phyloP scores from a whole-genome alignment of 164 flowering plant genomes.

The Chimonanthus praecox region DNA sequence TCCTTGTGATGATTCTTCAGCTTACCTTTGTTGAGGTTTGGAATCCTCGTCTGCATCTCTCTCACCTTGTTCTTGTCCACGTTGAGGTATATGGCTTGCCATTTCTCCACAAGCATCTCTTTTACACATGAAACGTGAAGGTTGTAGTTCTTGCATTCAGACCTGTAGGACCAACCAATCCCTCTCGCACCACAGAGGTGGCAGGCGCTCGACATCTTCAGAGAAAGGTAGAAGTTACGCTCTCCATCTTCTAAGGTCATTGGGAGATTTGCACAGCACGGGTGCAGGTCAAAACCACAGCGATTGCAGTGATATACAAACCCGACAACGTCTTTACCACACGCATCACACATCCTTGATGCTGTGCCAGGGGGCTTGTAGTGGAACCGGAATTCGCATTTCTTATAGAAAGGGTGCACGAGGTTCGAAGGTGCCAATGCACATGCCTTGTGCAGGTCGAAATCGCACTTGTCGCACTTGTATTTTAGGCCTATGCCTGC shows the following conservation, averaged over 20 bases:
- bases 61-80: constrained; percentile 36
- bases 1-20: constrained; percentile 20
- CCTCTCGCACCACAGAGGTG: constrained; percentile 48
- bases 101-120: constrained; percentile 53
- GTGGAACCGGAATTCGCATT: constrained; percentile 47
- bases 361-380: constrained; percentile 35
- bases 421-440: constrained; percentile 32
- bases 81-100: constrained; percentile 49
- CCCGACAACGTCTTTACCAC: constrained; percentile 38
- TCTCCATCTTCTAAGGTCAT: constrained; percentile 44
- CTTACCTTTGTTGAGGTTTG: constrained; percentile 33
- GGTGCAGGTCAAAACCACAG: constrained; percentile 64
- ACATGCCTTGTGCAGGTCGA: constrained; percentile 51
- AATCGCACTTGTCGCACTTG: constrained; percentile 46
- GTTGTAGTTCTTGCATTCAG: constrained; percentile 40
- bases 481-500: constrained; percentile 54
- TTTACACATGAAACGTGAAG: constrained; percentile 63
- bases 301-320: constrained; percentile 49
- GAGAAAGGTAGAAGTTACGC: constrained; percentile 30
- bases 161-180: constrained; percentile 50
- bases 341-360: constrained; percentile 42
- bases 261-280: constrained; percentile 61
- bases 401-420: constrained; percentile 47
- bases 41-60: constrained; percentile 43
- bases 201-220: constrained; percentile 40